Evolutionary conservation across 116 monocot species (phyloP).

Genomic region (Iris pallida): DNA sequence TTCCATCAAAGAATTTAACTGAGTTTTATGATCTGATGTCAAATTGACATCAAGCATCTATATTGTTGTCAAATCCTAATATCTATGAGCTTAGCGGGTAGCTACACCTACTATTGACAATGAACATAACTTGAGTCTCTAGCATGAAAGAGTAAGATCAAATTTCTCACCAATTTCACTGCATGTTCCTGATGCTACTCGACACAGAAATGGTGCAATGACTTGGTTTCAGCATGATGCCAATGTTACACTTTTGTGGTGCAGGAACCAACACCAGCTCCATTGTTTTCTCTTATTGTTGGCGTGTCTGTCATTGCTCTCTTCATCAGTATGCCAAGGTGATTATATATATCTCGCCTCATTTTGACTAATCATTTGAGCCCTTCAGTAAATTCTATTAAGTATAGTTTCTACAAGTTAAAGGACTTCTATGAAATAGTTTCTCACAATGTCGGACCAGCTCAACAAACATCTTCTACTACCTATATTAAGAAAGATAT

Average conservation of each 20-base stretch:
- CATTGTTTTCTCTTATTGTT: conserved; percentile 69
- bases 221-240: too few species aligned
- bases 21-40: too few species aligned
- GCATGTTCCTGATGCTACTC: not conserved
- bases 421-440: conserved; percentile 61
- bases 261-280: conserved; percentile 89
- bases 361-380: not conserved
- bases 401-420: conserved; percentile 30
- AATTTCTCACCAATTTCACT: not conserved
- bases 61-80: too few species aligned
- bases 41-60: too few species aligned
- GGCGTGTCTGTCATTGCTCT: conserved; percentile 66
- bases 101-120: too few species aligned
- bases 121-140: too few species aligned
- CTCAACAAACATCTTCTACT: conserved; percentile 28
- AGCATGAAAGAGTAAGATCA: too few species aligned
- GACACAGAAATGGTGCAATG: too few species aligned
- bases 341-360: not conserved
- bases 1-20: too few species aligned
- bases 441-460: conserved; percentile 15
- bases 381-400: not conserved
- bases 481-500: conserved; percentile 43
- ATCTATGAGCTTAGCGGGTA: too few species aligned
- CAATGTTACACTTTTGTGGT: conserved; percentile 1
- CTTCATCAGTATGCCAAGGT: conserved; percentile 96